phyloP scores from a whole-genome alignment of 805 yeast species.

The Metschnikowia lachancei region DNA sequence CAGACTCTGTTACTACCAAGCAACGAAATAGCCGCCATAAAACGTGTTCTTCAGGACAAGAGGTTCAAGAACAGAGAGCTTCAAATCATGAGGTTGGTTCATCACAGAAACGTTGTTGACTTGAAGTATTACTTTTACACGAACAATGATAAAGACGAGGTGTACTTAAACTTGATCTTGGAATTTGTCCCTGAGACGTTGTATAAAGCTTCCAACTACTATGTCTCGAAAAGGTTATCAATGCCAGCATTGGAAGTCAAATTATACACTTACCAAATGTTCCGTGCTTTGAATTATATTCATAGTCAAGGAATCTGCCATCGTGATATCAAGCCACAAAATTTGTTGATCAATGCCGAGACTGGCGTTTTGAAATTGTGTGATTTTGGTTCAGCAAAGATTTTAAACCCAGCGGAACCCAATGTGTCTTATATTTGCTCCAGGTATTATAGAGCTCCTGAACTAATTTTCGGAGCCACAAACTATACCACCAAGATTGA shows the following conservation, averaged over 20 bases:
- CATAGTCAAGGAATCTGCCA: conserved; percentile 83
- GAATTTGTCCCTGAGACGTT: conserved; percentile 96
- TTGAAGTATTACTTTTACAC: conserved; percentile 84
- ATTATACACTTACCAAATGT: conserved; percentile 73
- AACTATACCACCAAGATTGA: conserved; percentile 96
- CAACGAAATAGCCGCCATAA: conserved; percentile 83
- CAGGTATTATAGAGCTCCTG: conserved; percentile 96
- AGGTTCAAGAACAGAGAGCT: conserved; percentile 92
- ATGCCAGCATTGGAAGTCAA: conserved; percentile 92
- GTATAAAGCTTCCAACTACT: conserved; percentile 86
- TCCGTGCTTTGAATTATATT: conserved; percentile 76
- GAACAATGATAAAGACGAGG: conserved; percentile 66
- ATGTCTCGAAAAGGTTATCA: conserved; percentile 61
- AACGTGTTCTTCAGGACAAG: conserved; percentile 93
- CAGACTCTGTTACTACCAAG: conserved; percentile 75
- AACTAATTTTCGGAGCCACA: conserved; percentile 93
- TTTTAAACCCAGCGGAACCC: conserved; percentile 84
- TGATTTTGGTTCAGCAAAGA: conserved; percentile 95
- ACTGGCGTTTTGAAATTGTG: conserved; percentile 86
- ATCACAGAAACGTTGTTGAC: conserved; percentile 84
- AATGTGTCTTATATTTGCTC: conserved; percentile 96
- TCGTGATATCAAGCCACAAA: conserved; percentile 90
- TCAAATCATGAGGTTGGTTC: conserved; percentile 88
- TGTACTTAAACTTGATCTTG: conserved; percentile 82
- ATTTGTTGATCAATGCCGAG: conserved; percentile 79